These are phyloP conservation scores for Tetraselmis chui DNA, from an alignment of 139 green algal genomes.

Conservation along the genomic window DNA sequence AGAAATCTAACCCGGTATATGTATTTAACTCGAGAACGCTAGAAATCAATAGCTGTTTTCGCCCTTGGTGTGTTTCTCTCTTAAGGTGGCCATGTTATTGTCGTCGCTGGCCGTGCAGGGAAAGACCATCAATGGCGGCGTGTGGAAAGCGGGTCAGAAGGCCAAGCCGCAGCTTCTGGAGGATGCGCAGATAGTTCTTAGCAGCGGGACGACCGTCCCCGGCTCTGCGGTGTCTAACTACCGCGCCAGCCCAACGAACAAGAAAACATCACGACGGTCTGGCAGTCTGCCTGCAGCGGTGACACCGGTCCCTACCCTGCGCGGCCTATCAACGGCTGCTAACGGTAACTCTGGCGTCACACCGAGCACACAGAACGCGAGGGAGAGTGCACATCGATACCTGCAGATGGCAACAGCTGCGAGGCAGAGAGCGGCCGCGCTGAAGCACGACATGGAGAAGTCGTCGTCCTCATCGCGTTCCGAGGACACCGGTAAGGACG, in stretches of 20 bases:
- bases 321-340: not conserved
- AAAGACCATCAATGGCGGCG: not conserved
- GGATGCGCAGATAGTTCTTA: not conserved
- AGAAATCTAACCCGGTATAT: too few species aligned
- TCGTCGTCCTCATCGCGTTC: not conserved
- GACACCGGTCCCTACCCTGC: not conserved
- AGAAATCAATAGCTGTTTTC: too few species aligned
- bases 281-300: not conserved
- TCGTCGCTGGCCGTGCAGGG: not conserved
- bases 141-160: not conserved
- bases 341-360: not conserved
- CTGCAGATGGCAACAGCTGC: not conserved
- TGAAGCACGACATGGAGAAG: not conserved
- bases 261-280: too few species aligned
- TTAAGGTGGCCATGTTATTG: too few species aligned
- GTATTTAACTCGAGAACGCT: too few species aligned
- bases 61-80: too few species aligned
- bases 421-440: not conserved
- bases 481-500: not conserved
- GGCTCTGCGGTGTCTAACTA: too few species aligned
- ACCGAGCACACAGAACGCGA: not conserved
- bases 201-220: too few species aligned
- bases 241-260: too few species aligned
- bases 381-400: not conserved
- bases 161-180: not conserved